Base-by-base conservation (phyloP, 2,329 filamentous ascomycete species). In the Hansfordia pulvinata region DNA sequence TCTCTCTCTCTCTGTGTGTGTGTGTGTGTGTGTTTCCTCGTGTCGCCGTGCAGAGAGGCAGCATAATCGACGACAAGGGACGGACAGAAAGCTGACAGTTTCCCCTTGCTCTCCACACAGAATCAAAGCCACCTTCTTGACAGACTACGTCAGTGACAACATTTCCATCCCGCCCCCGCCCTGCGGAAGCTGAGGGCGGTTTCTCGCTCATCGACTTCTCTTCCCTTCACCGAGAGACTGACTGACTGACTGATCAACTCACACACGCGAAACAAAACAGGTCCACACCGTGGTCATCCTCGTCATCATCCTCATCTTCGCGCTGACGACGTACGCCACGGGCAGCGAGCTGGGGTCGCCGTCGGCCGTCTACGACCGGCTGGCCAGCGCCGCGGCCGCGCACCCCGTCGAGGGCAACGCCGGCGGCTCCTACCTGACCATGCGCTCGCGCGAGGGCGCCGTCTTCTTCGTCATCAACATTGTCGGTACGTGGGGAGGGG, bases 391-490 rank as follows among this genome's bases (percentile, higher is more conserved):
- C 0, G 67, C 79, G 0, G 52, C 62, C 6, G 47, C 55, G 5
- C 78, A 88, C 39, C 84, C 84, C 0, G 77, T 92, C 2, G 64
- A 67, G 0, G 83, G 84, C 8, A 92, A 93, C 47, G 64, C 72
- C 0, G 69, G 70, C 4, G 84, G 84, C n/a, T 83, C 76, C 42
- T 93, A 92, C 39, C 57, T 93, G 10, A 93, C 84, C 1, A 90
- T 93, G 83, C 60, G 65, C 27, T 82, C 76, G 2, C 69, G 68
- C 30, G 76, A 86, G 39, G 84, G 83, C 5, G 79, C 69, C 20
- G 80, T 86, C 31, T 92, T 92, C 60, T 90, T 90, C 50, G 72
- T 90, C 20, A 88, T 88, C 56, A 90, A 90, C 53, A 74, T 28
- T 27, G 29, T 30, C 19, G 30, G 30, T 18, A 31, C 27, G n/a